Conservation (phyloP, 441 rosid genomes). For the Manihot esculenta region DNA sequence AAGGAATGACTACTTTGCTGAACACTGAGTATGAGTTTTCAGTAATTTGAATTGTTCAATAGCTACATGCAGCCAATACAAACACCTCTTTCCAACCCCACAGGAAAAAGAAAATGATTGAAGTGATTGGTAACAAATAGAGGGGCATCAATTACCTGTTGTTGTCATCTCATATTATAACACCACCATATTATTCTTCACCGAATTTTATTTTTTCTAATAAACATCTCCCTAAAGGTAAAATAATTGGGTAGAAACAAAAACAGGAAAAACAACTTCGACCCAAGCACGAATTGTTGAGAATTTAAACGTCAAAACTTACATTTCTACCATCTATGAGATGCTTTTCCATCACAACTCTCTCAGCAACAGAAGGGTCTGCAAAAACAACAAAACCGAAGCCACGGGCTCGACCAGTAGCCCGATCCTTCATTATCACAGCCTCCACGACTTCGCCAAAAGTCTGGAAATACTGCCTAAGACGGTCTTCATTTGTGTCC, state of each 20-base stretch:
- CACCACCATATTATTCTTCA: background rate
- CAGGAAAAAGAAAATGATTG: background rate
- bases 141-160: background rate
- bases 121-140: background rate
- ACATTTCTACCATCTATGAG: slow-evolving; percentile 85
- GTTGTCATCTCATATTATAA: slow-evolving; percentile 22
- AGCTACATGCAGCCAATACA: too few relatives aligned
- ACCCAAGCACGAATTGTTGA: slow-evolving; percentile 3
- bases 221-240: background rate
- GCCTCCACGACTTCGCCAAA: slow-evolving; percentile 86
- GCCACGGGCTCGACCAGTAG: slow-evolving; percentile 94
- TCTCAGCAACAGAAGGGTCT: slow-evolving; percentile 79
- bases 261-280: slow-evolving; percentile 16
- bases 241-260: slow-evolving; percentile 15
- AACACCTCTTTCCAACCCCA: too few relatives aligned
- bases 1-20: slow-evolving; percentile 8
- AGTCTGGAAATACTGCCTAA: slow-evolving; percentile 72
- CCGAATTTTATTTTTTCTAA: background rate
- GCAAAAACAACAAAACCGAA: slow-evolving; percentile 87
- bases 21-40: background rate
- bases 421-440: slow-evolving; percentile 88
- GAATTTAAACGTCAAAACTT: slow-evolving; percentile 22
- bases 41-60: slow-evolving; percentile 18
- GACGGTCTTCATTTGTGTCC: slow-evolving; percentile 88
- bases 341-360: slow-evolving; percentile 72